Evolutionary conservation across 768 basidiomycete genomes (phyloP).

Genomic region (Boletus patriciae): DNA sequence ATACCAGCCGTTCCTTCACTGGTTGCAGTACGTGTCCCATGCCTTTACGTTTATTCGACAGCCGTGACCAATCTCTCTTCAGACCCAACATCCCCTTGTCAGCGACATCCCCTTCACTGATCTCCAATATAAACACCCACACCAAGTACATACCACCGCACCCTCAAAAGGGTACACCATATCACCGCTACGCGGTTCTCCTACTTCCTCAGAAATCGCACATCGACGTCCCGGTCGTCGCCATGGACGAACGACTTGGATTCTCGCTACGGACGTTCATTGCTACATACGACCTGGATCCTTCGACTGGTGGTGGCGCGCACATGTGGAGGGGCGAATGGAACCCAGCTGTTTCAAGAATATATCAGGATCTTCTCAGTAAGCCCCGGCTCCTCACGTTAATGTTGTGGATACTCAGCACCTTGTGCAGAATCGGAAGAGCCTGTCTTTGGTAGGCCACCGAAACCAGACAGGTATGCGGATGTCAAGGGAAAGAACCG

Average conservation of each 20-base stretch:
- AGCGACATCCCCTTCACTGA: slow-evolving; percentile 44
- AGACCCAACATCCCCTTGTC: slow-evolving; percentile 85
- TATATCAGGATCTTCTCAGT: slow-evolving; percentile 70
- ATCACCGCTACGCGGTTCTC: slow-evolving; percentile 85
- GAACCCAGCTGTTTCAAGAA: slow-evolving; percentile 60
- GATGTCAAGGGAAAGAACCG: slow-evolving; percentile 31
- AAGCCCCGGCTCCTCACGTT: slow-evolving; percentile 33
- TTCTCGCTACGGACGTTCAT: slow-evolving; percentile 72
- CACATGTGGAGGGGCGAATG: slow-evolving; percentile 86
- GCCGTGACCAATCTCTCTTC: not conserved
- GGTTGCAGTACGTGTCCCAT: slow-evolving; percentile 64
- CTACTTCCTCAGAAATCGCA: slow-evolving; percentile 67
- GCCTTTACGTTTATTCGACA: not conserved
- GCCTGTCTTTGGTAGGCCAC: slow-evolving; percentile 26
- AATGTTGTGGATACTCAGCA: not conserved
- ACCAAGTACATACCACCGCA: slow-evolving; percentile 88
- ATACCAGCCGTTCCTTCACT: slow-evolving; percentile 78
- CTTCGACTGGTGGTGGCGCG: slow-evolving; percentile 61
- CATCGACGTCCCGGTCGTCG: slow-evolving; percentile 47
- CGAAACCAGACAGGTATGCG: slow-evolving; percentile 33
- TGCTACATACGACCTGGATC: slow-evolving; percentile 52
- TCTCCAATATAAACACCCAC: slow-evolving; percentile 51
- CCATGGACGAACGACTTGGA: slow-evolving; percentile 47
- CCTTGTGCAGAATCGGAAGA: slow-evolving; percentile 22
- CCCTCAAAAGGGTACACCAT: slow-evolving; percentile 83